Evolutionary conservation across 805 yeast genomes (phyloP), one percentile per base, ranked within the genome.

Genomic region (Lachancea sp.): DNA sequence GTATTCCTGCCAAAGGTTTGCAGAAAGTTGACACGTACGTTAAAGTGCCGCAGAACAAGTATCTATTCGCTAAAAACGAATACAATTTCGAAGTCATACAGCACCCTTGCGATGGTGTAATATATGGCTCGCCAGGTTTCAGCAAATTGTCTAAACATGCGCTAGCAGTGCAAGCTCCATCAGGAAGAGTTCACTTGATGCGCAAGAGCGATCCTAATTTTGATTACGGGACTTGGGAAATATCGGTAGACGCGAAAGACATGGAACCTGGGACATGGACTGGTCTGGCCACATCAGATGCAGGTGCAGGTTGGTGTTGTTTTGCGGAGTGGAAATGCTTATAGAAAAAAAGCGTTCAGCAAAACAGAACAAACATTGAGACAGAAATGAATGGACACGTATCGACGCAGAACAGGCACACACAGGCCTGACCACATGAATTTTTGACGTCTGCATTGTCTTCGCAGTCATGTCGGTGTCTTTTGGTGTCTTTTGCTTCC

Each of bases 251-350:
- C 47, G 71, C 87, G 46, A 75, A 73, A 49, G 43, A 32, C 15
- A 27, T 41, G 38, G 96, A 90, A 59, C 61, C 67, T 1, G 99
- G 99, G 2, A 61, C 74, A 15, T 93, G 96, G 87, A 74, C 90
- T 46, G 91, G 88, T 1, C 73, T 90, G 38, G 87, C 87, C 0
- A 77, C 84, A 33, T 82, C 87, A 9, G 91, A 87, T 50, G 77
- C 81, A 34, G 86, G 85, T 3, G 73, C 74, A 44, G 81, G 88
- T 44, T 86, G 95, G 87, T 83, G 88, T 56, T 87, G 85, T 2
- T 88, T 86, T 66, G 89, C 95, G 12, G 96, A 89, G 63, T 91
- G 99, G 99, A 69, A 70, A 27, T 83, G 91, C 62, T 62, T 68
- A 16, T 65, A 33, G 25, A 22, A 30, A 33, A 6, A 30, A 19